These are phyloP conservation scores for Globisporangium ultimum DNA, from an alignment of 352 stramenopile genomes.

Conservation along the genomic window DNA sequence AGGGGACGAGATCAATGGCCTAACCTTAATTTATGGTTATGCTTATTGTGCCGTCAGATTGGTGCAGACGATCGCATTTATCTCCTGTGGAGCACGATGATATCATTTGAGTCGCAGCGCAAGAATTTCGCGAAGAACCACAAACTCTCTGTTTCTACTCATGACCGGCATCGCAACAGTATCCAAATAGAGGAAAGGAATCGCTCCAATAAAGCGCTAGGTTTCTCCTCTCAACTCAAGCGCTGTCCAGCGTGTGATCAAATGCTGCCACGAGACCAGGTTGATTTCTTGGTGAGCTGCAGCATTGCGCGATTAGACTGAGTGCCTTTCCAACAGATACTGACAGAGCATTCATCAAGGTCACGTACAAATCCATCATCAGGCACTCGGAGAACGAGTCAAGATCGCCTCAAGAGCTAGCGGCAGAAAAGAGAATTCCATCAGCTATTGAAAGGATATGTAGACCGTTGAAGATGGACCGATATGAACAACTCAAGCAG, in stretches of 20 bases:
- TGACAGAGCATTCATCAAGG: conserved; percentile 12
- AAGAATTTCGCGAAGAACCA: conserved; percentile 48
- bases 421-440: conserved; percentile 21
- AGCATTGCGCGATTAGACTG: not conserved
- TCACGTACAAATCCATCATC: conserved; percentile 45
- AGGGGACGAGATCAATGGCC: not conserved
- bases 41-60: conserved; percentile 21
- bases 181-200: conserved; percentile 1
- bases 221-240: conserved; percentile 33
- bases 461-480: conserved; percentile 26
- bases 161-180: conserved; percentile 11
- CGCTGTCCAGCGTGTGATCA: conserved; percentile 36
- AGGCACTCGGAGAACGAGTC: conserved; percentile 23
- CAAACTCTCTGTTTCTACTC: conserved; percentile 27
- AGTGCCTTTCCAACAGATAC: no score
- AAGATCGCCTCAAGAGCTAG: conserved; percentile 10
- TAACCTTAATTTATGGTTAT: not conserved
- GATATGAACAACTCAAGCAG: conserved; percentile 41
- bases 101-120: conserved; percentile 48
- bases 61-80: conserved; percentile 62
- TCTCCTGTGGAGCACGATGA: conserved; percentile 63
- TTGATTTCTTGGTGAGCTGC: conserved; percentile 38
- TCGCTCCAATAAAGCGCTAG: conserved; percentile 13
- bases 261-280: conserved; percentile 30
- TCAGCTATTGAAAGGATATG: conserved; percentile 29